Evolutionary conservation across 768 basidiomycete species (phyloP).

Genomic region (Pleurotus salmoneostramineus): DNA sequence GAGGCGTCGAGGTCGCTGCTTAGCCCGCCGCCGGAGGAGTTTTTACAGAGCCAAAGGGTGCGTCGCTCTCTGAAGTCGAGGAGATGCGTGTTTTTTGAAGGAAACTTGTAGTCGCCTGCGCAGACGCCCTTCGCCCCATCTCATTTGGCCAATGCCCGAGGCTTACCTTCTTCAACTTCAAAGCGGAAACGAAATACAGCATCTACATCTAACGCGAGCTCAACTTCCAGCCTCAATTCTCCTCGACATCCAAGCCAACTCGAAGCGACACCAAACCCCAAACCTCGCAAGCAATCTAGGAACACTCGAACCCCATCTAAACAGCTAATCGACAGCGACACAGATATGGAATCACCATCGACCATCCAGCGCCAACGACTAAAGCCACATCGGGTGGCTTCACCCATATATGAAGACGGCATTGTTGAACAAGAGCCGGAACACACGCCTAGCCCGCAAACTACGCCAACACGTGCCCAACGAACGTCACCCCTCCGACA

Average conservation of each 20-base stretch:
- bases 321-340: constrained; percentile 13
- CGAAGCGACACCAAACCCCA: constrained; percentile 57
- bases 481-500: constrained; percentile 11
- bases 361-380: background rate
- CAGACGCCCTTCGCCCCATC: constrained; percentile 19
- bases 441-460: constrained; percentile 10
- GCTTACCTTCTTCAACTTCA: constrained; percentile 12
- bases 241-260: constrained; percentile 16
- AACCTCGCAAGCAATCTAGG: constrained; percentile 48
- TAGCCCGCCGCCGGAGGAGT: constrained; percentile 64
- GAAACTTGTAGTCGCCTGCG: constrained; percentile 10
- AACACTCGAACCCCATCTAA: constrained; percentile 12
- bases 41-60: constrained; percentile 22
- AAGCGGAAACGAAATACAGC: constrained; percentile 37
- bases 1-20: constrained; percentile 33
- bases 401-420: background rate
- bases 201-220: constrained; percentile 16
- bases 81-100: constrained; percentile 8
- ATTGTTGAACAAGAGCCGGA: background rate
- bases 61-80: constrained; percentile 14
- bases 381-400: background rate
- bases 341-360: background rate
- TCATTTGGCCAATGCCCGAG: constrained; percentile 14
- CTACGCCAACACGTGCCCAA: constrained; percentile 19
- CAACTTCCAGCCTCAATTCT: constrained; percentile 14